phyloP scores from a whole-genome alignment of 495 filamentous ascomycete genomes.

The Hyaloscypha finlandica region DNA sequence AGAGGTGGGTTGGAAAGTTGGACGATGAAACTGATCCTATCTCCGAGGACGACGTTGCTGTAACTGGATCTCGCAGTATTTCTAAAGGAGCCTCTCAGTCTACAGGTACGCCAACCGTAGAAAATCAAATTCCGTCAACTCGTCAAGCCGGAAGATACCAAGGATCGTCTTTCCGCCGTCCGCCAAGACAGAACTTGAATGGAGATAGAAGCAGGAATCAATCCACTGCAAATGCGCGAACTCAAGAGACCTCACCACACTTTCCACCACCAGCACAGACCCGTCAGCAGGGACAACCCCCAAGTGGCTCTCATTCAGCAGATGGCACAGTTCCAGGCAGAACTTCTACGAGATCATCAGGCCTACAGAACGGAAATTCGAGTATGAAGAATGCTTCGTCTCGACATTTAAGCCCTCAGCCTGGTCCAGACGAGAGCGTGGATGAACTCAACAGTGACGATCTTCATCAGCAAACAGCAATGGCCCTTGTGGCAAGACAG shows the following conservation, averaged over 20 bases:
- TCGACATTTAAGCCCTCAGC: too few species aligned
- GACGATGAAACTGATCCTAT: conserved; percentile 10
- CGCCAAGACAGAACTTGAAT: background rate
- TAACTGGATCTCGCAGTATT: background rate
- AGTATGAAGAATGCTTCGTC: background rate
- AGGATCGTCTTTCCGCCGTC: too few species aligned
- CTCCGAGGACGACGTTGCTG: background rate
- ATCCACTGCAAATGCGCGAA: too few species aligned
- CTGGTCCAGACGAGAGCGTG: background rate
- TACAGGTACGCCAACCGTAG: too few species aligned
- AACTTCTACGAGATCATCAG: background rate
- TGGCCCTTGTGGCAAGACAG: background rate
- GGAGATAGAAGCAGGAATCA: too few species aligned
- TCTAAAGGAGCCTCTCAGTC: background rate
- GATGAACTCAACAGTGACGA: background rate
- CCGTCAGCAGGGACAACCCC: background rate
- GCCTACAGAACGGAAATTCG: background rate
- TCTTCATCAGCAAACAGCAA: background rate
- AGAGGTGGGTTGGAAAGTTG: too few species aligned
- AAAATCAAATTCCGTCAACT: too few species aligned
- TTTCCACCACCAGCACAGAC: background rate
- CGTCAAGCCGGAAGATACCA: background rate
- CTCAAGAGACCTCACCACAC: too few species aligned
- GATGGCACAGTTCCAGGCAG: background rate
- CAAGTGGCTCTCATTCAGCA: background rate